Conservation (phyloP, 371 early-diverging fungal species). For the Lichtheimia ornata region DNA sequence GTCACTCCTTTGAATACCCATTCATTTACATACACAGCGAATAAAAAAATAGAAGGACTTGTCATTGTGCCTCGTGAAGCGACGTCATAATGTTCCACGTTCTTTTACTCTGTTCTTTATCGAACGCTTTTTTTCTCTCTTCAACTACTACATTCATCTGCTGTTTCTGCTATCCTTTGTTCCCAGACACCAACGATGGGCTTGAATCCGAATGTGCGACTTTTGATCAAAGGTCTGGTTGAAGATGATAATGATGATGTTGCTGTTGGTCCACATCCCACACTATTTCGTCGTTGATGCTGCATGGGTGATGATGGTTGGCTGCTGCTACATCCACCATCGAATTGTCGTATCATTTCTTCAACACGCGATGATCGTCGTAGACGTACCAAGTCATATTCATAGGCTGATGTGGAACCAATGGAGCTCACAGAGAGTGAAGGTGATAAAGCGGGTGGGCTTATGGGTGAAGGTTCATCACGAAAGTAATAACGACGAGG, state of each 20-base stretch:
- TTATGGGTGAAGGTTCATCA: background rate
- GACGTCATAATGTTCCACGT: background rate
- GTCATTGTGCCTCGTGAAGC: constrained; percentile 1
- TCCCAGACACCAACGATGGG: constrained; percentile 22
- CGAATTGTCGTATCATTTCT: constrained; percentile 19
- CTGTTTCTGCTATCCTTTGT: constrained; percentile 13
- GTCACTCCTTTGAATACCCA: background rate
- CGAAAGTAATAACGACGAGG: background rate
- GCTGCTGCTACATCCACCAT: background rate
- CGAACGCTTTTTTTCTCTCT: background rate
- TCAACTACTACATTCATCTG: constrained; percentile 1
- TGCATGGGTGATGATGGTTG: background rate
- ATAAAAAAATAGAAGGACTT: background rate
- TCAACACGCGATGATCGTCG: constrained; percentile 19
- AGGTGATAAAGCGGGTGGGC: constrained; percentile 12
- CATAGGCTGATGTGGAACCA: constrained; percentile 1
- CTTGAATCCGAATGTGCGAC: constrained; percentile 19
- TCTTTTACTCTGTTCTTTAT: background rate
- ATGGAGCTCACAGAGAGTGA: constrained; percentile 18
- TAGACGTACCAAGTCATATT: constrained; percentile 10
- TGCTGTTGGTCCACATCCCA: constrained; percentile 4
- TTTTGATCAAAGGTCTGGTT: constrained; percentile 13
- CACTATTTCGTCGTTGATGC: constrained; percentile 14
- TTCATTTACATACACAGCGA: background rate
- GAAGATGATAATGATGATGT: background rate